Evolutionary conservation across 352 stramenopile genomes (phyloP).

Genomic region (Phytophthora agathidicida): DNA sequence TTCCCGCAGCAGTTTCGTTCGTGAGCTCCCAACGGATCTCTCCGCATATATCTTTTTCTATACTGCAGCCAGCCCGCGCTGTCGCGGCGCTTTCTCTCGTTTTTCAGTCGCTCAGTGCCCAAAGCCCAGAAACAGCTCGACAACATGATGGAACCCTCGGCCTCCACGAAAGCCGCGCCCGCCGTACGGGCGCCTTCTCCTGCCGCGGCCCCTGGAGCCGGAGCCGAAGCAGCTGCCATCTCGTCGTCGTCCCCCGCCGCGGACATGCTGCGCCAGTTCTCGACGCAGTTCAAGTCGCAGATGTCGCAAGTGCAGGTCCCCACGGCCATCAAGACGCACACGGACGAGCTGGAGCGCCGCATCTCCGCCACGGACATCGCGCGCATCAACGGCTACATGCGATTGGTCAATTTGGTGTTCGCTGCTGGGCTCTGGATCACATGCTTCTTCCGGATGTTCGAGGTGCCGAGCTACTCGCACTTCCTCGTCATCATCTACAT

Average conservation of each 20-base stretch:
- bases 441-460: constrained; percentile 83
- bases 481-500: constrained; percentile 89
- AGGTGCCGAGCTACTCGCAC: constrained; percentile 76
- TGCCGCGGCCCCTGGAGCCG: background rate
- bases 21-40: constrained; percentile 19
- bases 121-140: constrained; percentile 23
- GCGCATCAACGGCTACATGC: constrained; percentile 89
- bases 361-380: constrained; percentile 81
- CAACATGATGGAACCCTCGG: constrained; percentile 38
- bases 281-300: constrained; percentile 41
- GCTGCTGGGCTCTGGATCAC: constrained; percentile 67
- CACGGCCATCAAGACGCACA: constrained; percentile 68
- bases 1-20: background rate
- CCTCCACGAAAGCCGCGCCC: constrained; percentile 24
- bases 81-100: background rate
- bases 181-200: constrained; percentile 5
- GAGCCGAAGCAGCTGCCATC: background rate
- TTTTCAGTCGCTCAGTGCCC: too few species aligned
- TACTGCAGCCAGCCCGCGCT: background rate
- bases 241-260: background rate
- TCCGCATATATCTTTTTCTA: constrained; percentile 32
- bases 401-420: constrained; percentile 75
- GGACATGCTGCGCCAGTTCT: constrained; percentile 37
- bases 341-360: constrained; percentile 71
- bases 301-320: constrained; percentile 65